A percentile compares a stretch with the other conserved stretches of the same genome.
These are phyloP conservation scores for Arthroderma sp. DNA, from an alignment of 2,329 filamentous ascomycete genomes.

Conservation along the genomic window DNA sequence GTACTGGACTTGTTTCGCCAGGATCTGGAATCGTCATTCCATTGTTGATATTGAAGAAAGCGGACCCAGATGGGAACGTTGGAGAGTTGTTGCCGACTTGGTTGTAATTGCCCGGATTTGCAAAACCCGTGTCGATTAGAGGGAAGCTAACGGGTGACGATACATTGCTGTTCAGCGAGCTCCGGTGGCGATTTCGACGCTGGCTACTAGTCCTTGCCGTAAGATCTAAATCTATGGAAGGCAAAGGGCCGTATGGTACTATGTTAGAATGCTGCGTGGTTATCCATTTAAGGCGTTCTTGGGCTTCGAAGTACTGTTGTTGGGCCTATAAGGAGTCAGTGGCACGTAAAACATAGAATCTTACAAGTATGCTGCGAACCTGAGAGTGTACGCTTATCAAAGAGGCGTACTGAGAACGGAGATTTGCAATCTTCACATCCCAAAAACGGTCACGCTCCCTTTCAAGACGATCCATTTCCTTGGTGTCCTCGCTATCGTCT, in stretches of 20 bases:
- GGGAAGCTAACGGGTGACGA: conserved; percentile 33
- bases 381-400: conserved; percentile 29
- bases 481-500: conserved; percentile 38
- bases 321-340: conserved; percentile 18
- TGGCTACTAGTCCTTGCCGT: conserved; percentile 27
- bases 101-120: conserved; percentile 33
- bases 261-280: conserved; percentile 25
- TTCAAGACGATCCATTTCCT: conserved; percentile 38
- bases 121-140: conserved; percentile 27
- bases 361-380: conserved; percentile 10
- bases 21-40: conserved; percentile 44
- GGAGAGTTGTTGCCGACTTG: conserved; percentile 39
- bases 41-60: conserved; percentile 51
- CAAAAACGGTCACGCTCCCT: conserved; percentile 35
- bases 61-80: conserved; percentile 35
- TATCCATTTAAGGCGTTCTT: conserved; percentile 33
- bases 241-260: conserved; percentile 27
- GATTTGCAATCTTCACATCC: conserved; percentile 30
- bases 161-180: conserved; percentile 34
- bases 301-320: conserved; percentile 33
- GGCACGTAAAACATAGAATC: background rate
- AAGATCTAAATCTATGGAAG: conserved; percentile 30
- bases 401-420: conserved; percentile 31
- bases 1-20: conserved; percentile 26
- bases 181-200: conserved; percentile 31